Base-by-base conservation (phyloP, 257 asterid species). In the Dorcoceras hygrometricum region DNA sequence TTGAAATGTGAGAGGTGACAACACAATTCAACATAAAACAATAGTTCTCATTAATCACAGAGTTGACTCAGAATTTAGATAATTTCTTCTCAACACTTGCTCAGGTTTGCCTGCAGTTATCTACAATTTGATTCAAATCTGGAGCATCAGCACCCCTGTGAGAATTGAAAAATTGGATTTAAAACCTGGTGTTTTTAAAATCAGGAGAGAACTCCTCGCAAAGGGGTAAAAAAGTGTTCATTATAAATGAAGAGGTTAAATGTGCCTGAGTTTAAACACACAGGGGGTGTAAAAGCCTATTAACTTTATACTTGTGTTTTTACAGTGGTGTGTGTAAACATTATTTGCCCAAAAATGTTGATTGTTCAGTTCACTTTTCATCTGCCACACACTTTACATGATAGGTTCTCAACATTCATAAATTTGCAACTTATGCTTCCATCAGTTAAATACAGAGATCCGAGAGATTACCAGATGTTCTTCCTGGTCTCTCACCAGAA, bases 401-500 rank as follows among this genome's bases (percentile, higher is more conserved):
- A 4, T 46, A 43, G 8, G 22, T 46, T 46, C 54, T 46, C 8
- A 46, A 46, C 54, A 46, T 46, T 46, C 20, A 46, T 1, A 46
- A 5, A 46, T 46, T 16, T 16, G 20, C 8, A 39, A 11, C 3
- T 39, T 39, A 39, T 39, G 51, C n/a, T 11, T 19, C 48, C 51
- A 14, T 27, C 22, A 46, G 22, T 16, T 16, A 11, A 46, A 46
- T 18, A 16, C 22, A 46, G 54, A 46, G 7, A 14, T 46, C 22
- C 50, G 26, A 60, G 26, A 22, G 20, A 54, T 75, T 46, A 83
- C 88, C 85, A 58, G 85, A 77, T 54, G 73, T 56, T 51, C 81
- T 75, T 75, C 77, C 83, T 43, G 83, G 78, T 77, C 71, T 81
- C 68, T 77, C 85, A 10, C 81, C 80, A 75, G 85, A 75, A 24